Evolutionary conservation across 2,329 filamentous ascomycete genomes (phyloP), one percentile per base, ranked within the genome.

Genomic region (Hortaea werneckii): DNA sequence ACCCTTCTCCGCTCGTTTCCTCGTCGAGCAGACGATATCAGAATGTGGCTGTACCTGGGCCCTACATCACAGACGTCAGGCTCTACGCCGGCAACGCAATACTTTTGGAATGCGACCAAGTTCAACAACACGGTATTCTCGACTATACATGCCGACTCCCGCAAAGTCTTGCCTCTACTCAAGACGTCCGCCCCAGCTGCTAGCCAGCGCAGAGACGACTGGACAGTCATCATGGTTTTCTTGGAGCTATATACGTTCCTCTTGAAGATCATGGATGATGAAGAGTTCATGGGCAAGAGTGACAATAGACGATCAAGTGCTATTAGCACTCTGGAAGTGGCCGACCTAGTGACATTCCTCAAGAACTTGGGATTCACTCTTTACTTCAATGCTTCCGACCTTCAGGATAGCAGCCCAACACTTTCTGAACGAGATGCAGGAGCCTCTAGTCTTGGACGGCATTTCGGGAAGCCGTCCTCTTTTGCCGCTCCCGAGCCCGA

Each of bases 191-290:
- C 43, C 5, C 51, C 56, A 11, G 44, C 50, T 6, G 20, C 44
- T 7, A 8, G 40, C 26, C 57, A 40, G 29, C 57, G 42, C 44
- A 75, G 68, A 41, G 76, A 82, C 54, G 87, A 96, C 60, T 98
- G 92, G 92, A 82, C 84, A 12, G 82, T 92, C 1, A 79, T 95
- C 37, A 72, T 96, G 0, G 75, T 98, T 0, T 96, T 98, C 60
- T 74, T 98, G 5, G 92, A 98, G 58, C 76, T 98, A 0, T 98
- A 95, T 62, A 87, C 85, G 2, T 96, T 96, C 61, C 80, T 95
- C 2, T 71, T 96, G 9, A 85, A 92, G 55, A 79, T 96, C 30
- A 94, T 90, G 62, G 92, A 98, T 55, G 92, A 98, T 52, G 90
- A 96, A 54, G 92, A 98, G 57, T 98, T 98, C 61, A 58, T 65